phyloP scores from a whole-genome alignment of 129 eudicot species.

The Dittrichia graveolens region DNA sequence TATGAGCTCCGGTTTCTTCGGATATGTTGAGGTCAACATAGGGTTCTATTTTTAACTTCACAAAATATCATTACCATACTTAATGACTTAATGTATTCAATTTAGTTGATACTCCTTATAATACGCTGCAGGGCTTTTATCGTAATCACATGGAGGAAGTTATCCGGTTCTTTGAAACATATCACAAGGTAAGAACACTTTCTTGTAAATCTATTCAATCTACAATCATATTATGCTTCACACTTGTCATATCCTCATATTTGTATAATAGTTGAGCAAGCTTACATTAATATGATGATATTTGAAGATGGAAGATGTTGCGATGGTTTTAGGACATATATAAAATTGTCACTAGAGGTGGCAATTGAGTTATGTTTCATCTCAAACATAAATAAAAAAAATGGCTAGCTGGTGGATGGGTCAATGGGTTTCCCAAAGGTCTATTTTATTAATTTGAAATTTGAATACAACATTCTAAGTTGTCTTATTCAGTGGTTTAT shows the following conservation, averaged over 20 bases:
- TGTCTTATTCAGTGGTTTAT: neutral
- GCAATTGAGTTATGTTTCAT: neutral
- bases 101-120: slow-evolving; percentile 10
- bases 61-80: neutral
- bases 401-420: neutral
- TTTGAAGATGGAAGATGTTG: slow-evolving; percentile 14
- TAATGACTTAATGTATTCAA: neutral
- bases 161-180: slow-evolving; percentile 83
- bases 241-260: neutral
- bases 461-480: neutral
- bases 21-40: slow-evolving; percentile 74
- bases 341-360: neutral
- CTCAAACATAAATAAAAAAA: neutral
- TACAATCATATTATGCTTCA: neutral
- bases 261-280: neutral
- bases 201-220: neutral
- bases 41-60: neutral
- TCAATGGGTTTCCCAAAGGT: neutral
- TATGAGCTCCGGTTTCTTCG: slow-evolving; percentile 95
- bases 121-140: slow-evolving; percentile 75
- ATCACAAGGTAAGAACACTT: slow-evolving; percentile 68
- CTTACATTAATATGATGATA: neutral
- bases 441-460: neutral
- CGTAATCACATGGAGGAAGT: slow-evolving; percentile 99
- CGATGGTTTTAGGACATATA: slow-evolving; percentile 1